Evolutionary conservation across 2,329 filamentous ascomycete genomes (phyloP).

Genomic region (Penicillium sp.): DNA sequence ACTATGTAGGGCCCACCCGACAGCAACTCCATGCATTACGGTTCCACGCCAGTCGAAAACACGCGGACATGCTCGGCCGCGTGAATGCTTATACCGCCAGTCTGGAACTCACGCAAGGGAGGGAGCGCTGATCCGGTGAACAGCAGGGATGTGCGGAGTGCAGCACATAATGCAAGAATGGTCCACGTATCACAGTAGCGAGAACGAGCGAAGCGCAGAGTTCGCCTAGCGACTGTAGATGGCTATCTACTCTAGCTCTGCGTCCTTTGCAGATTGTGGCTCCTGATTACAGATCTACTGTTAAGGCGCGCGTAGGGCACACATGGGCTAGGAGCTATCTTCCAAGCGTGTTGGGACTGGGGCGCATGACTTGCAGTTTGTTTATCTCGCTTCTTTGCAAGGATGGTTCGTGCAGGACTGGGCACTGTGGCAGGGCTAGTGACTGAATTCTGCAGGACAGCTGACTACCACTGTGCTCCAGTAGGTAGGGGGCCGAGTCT

Average conservation of each 20-base stretch:
- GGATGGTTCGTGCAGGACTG: background rate
- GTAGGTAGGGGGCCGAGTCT: background rate
- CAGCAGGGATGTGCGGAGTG: constrained; percentile 10
- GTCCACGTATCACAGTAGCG: too few relatives aligned
- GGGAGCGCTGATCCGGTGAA: constrained; percentile 7
- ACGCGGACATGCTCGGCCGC: constrained; percentile 9
- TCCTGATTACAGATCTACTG: background rate
- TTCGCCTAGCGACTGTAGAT: background rate
- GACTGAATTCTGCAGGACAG: background rate
- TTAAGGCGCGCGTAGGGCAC: background rate
- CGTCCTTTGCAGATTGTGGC: background rate
- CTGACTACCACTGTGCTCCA: too few relatives aligned
- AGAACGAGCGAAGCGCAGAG: background rate
- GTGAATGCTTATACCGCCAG: constrained; percentile 8
- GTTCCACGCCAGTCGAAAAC: constrained; percentile 10
- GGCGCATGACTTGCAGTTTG: constrained; percentile 12
- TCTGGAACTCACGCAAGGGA: constrained; percentile 22
- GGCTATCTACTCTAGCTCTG: background rate
- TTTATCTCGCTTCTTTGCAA: background rate
- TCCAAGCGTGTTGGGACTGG: background rate
- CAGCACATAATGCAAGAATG: background rate
- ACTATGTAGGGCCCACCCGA: background rate
- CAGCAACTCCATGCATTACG: background rate
- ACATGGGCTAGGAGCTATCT: background rate
- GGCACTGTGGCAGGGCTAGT: background rate